Evolutionary conservation across 495 filamentous ascomycete species (phyloP), one percentile per base, ranked within the genome.

Genomic region (Pseudomonodictys pantanalensis): DNA sequence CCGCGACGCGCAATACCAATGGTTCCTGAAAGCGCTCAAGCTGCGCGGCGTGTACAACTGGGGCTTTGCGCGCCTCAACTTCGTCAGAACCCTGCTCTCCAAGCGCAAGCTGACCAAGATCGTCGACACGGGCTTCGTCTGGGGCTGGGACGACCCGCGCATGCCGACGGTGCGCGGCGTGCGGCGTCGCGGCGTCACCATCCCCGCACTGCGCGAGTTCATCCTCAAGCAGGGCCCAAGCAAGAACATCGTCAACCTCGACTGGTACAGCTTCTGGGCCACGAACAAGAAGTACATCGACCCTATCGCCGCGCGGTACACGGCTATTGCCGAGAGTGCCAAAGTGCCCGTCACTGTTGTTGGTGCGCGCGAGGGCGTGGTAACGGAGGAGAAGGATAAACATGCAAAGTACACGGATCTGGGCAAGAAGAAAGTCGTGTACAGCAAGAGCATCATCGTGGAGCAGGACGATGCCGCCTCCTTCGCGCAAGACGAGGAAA

Each of bases 51-150:
- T 97, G 11, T 84, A 97, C 73, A 88, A 97, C 75, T 97, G 93
- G 93, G 92, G 97, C 73, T 98, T 97, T 75, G 84, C 92, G 35
- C 86, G 93, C 66, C 90, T 97, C 81, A 97, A 96, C 80, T 97
- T 97, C 69, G 83, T 96, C 69, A 82, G 86, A 24, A 96, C 91
- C 0, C 79, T 96, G 56, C 81, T 96, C 1, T 93, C 89, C 18
- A 98, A 97, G 80, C 86, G 93, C 41, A 97, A 98, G 78, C 82
- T 98, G 22, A 90, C 92, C 26, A 95, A 92, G 78, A 80, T 97
- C 35, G 93, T 98, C 38, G 88, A 97, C 45, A 75, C 81, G 49
- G 91, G 91, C 38, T 78, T 81, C 50, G 93, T 97, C 60, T 89
- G 86, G 83, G 91, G 91, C 60, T 96, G 92, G 91, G 90, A 95